Evolutionary conservation across 2,329 filamentous ascomycete species (phyloP).

Genomic region (Ophiostoma pallidulum): DNA sequence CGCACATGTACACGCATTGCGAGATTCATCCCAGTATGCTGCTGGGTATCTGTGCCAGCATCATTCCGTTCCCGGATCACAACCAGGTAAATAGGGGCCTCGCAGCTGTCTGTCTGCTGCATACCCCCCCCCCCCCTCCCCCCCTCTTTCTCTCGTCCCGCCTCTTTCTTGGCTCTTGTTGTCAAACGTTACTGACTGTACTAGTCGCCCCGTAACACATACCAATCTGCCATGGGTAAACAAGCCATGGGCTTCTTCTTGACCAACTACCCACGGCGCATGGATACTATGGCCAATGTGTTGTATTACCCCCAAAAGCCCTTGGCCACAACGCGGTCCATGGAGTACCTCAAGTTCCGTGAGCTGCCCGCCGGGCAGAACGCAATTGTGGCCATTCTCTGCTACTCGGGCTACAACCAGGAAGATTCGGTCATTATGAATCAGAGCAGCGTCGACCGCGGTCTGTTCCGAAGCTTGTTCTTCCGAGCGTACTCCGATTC

Average conservation of each 20-base stretch:
- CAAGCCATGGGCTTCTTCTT: constrained; percentile 99
- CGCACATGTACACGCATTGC: constrained; percentile 93
- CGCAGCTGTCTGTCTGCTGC: no score
- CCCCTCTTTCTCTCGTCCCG: no score
- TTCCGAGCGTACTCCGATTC: constrained; percentile 96
- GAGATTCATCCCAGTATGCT: constrained; percentile 99
- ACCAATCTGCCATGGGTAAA: constrained; percentile 99
- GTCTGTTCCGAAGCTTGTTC: constrained; percentile 93
- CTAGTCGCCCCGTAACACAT: constrained; percentile 94
- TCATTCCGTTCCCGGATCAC: constrained; percentile 99
- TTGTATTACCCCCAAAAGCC: constrained; percentile 98
- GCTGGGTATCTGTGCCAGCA: constrained; percentile 93
- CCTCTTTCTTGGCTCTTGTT: neutral
- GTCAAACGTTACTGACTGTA: constrained; percentile 13
- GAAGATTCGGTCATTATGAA: constrained; percentile 99
- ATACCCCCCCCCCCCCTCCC: no score
- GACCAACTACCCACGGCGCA: constrained; percentile 91
- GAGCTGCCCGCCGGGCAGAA: constrained; percentile 96
- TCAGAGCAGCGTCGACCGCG: constrained; percentile 96
- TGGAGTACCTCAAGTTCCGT: constrained; percentile 98
- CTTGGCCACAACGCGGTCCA: constrained; percentile 87
- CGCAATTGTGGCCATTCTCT: constrained; percentile 93
- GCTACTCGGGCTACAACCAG: constrained; percentile 98
- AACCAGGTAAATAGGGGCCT: constrained; percentile 71
- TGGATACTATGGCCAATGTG: constrained; percentile 99